Evolutionary conservation across 1,284 basidiomycete species (phyloP).

Genomic region (Phellinidium pouzarii): DNA sequence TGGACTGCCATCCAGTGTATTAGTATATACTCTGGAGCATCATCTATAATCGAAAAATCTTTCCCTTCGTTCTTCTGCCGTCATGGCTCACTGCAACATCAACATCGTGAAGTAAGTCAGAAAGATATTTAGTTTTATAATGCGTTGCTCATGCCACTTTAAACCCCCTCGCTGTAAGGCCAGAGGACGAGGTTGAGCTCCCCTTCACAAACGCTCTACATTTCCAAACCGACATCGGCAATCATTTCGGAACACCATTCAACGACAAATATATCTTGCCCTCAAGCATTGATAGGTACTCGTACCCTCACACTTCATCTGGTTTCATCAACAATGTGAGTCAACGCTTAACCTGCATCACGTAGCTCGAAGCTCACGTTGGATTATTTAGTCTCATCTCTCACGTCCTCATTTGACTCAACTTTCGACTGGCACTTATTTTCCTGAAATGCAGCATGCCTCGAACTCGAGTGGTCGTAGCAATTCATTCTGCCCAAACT

Average conservation of each 20-base stretch:
- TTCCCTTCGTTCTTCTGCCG: neutral
- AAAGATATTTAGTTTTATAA: neutral
- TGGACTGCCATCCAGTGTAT: conserved; percentile 14
- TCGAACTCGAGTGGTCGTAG: neutral
- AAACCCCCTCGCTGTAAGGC: neutral
- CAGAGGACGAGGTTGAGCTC: conserved; percentile 9
- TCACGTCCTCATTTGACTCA: conserved; percentile 4
- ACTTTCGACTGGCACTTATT: neutral
- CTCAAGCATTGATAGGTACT: neutral
- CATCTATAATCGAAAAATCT: neutral
- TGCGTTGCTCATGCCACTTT: neutral
- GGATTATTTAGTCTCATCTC: conserved; percentile 3
- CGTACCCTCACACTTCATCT: neutral
- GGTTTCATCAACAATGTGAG: conserved; percentile 3
- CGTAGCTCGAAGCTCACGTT: neutral
- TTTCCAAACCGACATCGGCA: conserved; percentile 7
- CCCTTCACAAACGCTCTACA: conserved; percentile 9
- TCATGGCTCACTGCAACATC: conserved; percentile 13
- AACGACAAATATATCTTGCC: neutral
- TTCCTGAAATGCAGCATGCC: neutral
- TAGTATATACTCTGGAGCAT: conserved; percentile 3
- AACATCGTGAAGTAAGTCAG: conserved; percentile 14
- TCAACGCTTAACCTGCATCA: neutral
- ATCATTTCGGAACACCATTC: conserved; percentile 3
- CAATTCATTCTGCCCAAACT: neutral